Evolutionary conservation across 768 basidiomycete species (phyloP).

Genomic region (Mycena venus): DNA sequence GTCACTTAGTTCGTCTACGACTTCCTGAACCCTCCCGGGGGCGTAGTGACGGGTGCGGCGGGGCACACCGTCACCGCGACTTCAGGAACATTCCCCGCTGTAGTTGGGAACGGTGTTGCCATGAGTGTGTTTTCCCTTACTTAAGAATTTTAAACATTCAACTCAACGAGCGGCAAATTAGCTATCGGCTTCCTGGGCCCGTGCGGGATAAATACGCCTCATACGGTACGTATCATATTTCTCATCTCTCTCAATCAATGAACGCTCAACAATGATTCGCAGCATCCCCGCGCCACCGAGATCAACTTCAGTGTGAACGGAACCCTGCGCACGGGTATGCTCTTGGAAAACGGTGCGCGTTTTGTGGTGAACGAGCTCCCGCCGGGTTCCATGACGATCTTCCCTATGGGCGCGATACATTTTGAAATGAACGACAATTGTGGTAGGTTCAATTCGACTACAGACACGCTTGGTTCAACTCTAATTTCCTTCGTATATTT

Average conservation of each 20-base stretch:
- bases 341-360: conserved; percentile 34
- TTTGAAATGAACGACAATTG: conserved; percentile 35
- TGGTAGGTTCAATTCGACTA: conserved; percentile 17
- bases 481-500: conserved; percentile 31
- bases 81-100: conserved; percentile 33
- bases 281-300: conserved; percentile 35
- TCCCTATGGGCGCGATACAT: conserved; percentile 31
- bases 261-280: too few relatives aligned
- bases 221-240: too few relatives aligned
- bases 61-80: conserved; percentile 30
- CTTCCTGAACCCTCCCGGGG: conserved; percentile 28
- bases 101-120: conserved; percentile 34
- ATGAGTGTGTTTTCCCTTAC: too few relatives aligned
- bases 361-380: conserved; percentile 33
- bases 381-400: conserved; percentile 28
- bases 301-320: conserved; percentile 36
- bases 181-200: conserved; percentile 31
- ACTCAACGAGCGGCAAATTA: too few relatives aligned
- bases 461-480: conserved; percentile 33
- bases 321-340: conserved; percentile 34
- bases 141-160: too few relatives aligned
- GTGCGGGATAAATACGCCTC: conserved; percentile 34
- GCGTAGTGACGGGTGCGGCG: conserved; percentile 9
- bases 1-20: conserved; percentile 33
- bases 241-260: too few relatives aligned